These are phyloP conservation scores for Clarireedia monteithiana DNA, from an alignment of 2,329 filamentous ascomycete species.

Conservation along the genomic window DNA sequence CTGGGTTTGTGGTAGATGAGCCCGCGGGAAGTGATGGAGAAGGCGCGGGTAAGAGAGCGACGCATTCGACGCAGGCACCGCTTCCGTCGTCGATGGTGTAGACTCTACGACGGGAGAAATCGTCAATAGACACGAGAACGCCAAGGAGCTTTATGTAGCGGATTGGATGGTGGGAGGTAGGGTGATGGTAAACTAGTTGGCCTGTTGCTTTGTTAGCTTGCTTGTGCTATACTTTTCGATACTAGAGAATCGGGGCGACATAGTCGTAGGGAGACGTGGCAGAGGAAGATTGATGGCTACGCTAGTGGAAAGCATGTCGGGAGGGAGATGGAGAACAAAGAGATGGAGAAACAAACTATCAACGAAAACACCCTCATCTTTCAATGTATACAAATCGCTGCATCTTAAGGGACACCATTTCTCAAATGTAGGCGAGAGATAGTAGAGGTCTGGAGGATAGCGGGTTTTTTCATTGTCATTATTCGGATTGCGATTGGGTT, in stretches of 20 bases:
- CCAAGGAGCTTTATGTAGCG: constrained; percentile 68
- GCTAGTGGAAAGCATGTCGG: neutral
- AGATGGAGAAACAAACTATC: constrained; percentile 36
- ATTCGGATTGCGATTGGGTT: neutral
- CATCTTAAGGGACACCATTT: constrained; percentile 50
- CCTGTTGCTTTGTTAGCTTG: constrained; percentile 27
- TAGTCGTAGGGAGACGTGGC: too few species aligned
- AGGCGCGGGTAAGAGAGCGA: constrained; percentile 16
- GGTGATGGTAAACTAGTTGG: constrained; percentile 55
- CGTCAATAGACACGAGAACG: constrained; percentile 56
- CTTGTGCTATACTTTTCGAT: neutral
- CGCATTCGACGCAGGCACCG: constrained; percentile 46
- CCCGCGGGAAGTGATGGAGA: neutral
- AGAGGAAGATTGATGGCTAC: neutral
- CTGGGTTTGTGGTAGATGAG: neutral
- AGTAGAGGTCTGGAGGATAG: constrained; percentile 58
- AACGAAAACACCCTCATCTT: constrained; percentile 39
- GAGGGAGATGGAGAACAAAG: neutral
- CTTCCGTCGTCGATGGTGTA: constrained; percentile 61
- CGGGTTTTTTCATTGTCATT: neutral
- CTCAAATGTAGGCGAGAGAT: constrained; percentile 52
- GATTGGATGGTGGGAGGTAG: constrained; percentile 59
- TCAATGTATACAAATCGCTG: constrained; percentile 42
- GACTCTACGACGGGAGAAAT: constrained; percentile 38
- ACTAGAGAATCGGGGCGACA: neutral